A percentile compares a stretch with the other conserved stretches of the same genome.
These are phyloP conservation scores for Miscanthus sacchariflorus DNA, from an alignment of 202 grass and related monocot species.

Conservation along the genomic window DNA sequence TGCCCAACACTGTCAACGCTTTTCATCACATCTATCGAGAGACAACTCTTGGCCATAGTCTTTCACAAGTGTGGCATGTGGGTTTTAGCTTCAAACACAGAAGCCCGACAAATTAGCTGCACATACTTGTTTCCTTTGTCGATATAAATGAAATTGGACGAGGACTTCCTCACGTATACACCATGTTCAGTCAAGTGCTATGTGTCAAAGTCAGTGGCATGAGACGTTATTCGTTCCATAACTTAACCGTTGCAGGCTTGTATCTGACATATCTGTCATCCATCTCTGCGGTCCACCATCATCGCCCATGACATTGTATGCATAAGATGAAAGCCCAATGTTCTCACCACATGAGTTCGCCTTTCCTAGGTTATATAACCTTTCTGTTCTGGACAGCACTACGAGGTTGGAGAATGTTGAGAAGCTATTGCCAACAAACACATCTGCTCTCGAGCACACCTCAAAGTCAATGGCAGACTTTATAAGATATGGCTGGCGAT, in stretches of 20 bases:
- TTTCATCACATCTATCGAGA: conserved; percentile 33
- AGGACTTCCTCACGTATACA: neutral
- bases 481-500: conserved; percentile 90
- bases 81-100: conserved; percentile 30
- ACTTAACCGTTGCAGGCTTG: conserved; percentile 76
- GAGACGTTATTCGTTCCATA: conserved; percentile 89
- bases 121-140: conserved; percentile 29
- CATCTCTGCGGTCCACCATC: conserved; percentile 72
- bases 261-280: conserved; percentile 85
- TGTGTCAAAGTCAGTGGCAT: conserved; percentile 62
- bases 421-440: conserved; percentile 97
- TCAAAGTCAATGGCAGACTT: conserved; percentile 96
- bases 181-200: conserved; percentile 47
- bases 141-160: conserved; percentile 41
- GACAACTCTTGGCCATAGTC: conserved; percentile 38
- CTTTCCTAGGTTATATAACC: conserved; percentile 68
- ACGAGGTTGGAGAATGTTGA: conserved; percentile 97
- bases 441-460: conserved; percentile 78
- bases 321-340: conserved; percentile 68
- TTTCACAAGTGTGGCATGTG: neutral
- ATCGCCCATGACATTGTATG: conserved; percentile 82
- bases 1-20: conserved; percentile 31
- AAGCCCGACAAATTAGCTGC: conserved; percentile 12
- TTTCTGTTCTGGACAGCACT: conserved; percentile 85
- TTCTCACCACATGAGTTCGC: conserved; percentile 62